phyloP scores from a whole-genome alignment of 2,329 filamentous ascomycete genomes.

The Berkeleyomyces basicola region DNA sequence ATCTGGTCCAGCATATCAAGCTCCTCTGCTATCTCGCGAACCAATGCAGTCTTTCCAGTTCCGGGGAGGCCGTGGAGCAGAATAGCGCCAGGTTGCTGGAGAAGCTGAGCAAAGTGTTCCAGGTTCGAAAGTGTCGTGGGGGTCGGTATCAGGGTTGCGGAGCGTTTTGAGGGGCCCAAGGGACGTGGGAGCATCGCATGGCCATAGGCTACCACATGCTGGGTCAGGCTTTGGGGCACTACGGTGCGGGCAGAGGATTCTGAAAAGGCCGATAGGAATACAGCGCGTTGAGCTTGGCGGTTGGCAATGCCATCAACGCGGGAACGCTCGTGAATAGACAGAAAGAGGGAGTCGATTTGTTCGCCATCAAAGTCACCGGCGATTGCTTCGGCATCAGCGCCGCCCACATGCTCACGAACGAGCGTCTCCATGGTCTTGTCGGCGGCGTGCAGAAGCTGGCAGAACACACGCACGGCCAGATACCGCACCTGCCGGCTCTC shows the following conservation, averaged over 20 bases:
- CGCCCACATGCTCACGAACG: constrained; percentile 46
- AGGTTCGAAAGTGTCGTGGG: constrained; percentile 58
- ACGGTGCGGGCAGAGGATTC: constrained; percentile 14
- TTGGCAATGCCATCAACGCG: constrained; percentile 25
- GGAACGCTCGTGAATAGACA: constrained; percentile 40
- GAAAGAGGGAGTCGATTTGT: constrained; percentile 62
- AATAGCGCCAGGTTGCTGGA: constrained; percentile 55
- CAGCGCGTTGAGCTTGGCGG: constrained; percentile 3
- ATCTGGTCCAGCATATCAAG: constrained; percentile 67
- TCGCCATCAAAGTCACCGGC: constrained; percentile 59
- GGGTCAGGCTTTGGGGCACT: constrained; percentile 33
- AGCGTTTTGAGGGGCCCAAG: constrained; percentile 23
- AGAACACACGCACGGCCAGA: constrained; percentile 67
- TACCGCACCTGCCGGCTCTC: constrained; percentile 49
- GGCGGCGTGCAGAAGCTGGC: constrained; percentile 59
- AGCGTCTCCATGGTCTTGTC: constrained; percentile 64
- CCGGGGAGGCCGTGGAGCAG: constrained; percentile 71
- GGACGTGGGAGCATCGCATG: constrained; percentile 50
- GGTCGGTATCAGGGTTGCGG: constrained; percentile 36
- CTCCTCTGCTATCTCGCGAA: constrained; percentile 65
- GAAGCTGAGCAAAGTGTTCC: constrained; percentile 45
- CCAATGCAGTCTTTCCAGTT: constrained; percentile 75
- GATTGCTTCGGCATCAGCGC: constrained; percentile 41
- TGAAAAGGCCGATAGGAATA: background rate
- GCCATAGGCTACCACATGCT: constrained; percentile 47